These are phyloP conservation scores for Chrysoporthe austroafricana DNA, from an alignment of 2,329 filamentous ascomycete genomes.

Conservation along the genomic window DNA sequence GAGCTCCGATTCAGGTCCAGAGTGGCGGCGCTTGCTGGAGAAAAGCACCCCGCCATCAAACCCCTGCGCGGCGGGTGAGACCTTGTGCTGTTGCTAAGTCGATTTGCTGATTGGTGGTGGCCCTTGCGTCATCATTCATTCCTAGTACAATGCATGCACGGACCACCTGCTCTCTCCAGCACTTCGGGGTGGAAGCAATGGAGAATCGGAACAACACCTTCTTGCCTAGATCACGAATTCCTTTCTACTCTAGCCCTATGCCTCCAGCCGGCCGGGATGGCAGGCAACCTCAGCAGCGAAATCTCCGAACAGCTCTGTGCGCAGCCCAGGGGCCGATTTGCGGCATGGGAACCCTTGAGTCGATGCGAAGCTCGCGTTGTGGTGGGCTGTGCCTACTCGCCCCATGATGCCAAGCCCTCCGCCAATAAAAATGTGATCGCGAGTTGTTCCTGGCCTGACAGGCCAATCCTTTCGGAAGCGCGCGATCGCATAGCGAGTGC, in stretches of 20 bases:
- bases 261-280: not conserved
- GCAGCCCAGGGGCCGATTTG: not conserved
- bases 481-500: not conserved
- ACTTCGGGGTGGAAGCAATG: not conserved
- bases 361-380: not conserved
- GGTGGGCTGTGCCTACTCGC: not conserved
- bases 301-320: not conserved
- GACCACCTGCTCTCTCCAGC: not conserved
- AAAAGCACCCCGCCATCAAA: conserved; percentile 30
- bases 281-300: not conserved
- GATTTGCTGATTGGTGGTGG: conserved; percentile 32
- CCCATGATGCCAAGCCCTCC: not conserved
- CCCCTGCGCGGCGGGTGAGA: not conserved
- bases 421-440: conserved; percentile 5
- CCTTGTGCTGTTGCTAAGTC: conserved; percentile 19
- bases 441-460: not conserved
- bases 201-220: not conserved
- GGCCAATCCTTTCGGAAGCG: conserved; percentile 4
- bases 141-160: not conserved
- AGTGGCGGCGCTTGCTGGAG: conserved; percentile 12
- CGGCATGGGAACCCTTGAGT: not conserved
- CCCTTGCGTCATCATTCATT: conserved; percentile 30
- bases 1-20: conserved; percentile 23
- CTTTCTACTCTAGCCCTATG: not conserved
- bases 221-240: not conserved